Evolutionary conservation across 192 early-diverging fungal species (phyloP).

Genomic region (Chytriomyces sp.): DNA sequence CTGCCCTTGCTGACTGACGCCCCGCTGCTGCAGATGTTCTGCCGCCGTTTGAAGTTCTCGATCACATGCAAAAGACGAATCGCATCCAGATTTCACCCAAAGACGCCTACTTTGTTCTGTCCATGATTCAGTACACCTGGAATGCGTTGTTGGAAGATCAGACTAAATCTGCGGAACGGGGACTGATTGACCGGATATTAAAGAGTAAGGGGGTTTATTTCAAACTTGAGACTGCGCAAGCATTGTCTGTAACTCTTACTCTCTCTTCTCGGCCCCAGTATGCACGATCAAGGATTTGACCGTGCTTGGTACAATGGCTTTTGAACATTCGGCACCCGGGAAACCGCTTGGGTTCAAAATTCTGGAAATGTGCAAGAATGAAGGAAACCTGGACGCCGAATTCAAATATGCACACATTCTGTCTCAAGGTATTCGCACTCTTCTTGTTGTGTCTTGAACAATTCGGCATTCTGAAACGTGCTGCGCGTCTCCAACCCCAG

Average conservation of each 20-base stretch:
- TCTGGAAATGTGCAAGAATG: slow-evolving; percentile 19
- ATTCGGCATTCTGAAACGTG: slow-evolving; percentile 10
- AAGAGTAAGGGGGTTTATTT: not conserved
- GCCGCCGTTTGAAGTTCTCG: slow-evolving; percentile 22
- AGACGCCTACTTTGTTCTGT: not conserved
- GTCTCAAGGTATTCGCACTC: not conserved
- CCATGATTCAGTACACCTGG: slow-evolving; percentile 14
- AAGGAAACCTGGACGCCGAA: slow-evolving; percentile 41
- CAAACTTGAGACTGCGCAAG: not conserved
- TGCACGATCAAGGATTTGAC: slow-evolving; percentile 26
- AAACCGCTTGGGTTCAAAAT: slow-evolving; percentile 24
- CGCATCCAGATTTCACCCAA: slow-evolving; percentile 2
- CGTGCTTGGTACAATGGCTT: slow-evolving; percentile 8
- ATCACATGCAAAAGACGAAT: slow-evolving; percentile 18
- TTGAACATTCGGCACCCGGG: slow-evolving; percentile 22
- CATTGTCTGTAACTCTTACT: not conserved
- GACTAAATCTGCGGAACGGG: not conserved
- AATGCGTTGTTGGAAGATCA: not conserved
- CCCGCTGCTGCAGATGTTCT: slow-evolving; percentile 13
- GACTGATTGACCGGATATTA: slow-evolving; percentile 2
- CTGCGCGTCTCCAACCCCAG: slow-evolving; percentile 16
- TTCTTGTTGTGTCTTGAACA: not conserved
- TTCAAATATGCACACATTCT: slow-evolving; percentile 40
- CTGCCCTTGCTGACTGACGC: too few species aligned
- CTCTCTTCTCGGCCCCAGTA: not conserved